Conservation (phyloP, 2,329 filamentous ascomycete species). For the Botrytis sinoallii region DNA sequence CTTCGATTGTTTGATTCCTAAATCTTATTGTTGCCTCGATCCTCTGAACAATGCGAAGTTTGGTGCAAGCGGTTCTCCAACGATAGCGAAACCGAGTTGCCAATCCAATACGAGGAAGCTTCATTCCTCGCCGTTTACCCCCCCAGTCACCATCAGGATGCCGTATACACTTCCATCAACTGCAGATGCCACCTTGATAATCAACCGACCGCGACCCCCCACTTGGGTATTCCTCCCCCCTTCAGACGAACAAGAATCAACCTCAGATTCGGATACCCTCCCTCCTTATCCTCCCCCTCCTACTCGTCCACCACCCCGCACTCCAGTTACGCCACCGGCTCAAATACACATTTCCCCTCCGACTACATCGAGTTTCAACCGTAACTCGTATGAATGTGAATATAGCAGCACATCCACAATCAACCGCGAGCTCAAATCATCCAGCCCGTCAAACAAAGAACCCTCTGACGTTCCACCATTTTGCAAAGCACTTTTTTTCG, state of each 20-base stretch:
- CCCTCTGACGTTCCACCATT: neutral
- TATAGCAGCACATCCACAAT: neutral
- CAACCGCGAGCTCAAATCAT: neutral
- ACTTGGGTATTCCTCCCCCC: conserved; percentile 7
- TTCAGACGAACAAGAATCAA: neutral
- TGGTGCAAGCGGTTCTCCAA: neutral
- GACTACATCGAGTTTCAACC: neutral
- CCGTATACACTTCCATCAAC: neutral
- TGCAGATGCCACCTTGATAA: neutral
- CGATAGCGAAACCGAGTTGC: neutral
- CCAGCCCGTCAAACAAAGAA: neutral
- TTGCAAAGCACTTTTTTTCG: neutral
- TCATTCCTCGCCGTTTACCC: neutral
- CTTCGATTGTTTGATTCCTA: neutral
- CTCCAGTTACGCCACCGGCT: neutral
- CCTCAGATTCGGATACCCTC: neutral
- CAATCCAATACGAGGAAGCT: neutral
- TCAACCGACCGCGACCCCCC: conserved; percentile 1
- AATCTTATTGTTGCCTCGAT: neutral
- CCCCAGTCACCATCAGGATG: neutral
- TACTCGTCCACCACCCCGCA: neutral
- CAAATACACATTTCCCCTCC: neutral
- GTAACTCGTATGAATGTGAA: neutral
- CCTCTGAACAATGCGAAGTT: neutral
- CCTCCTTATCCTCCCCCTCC: neutral